These are phyloP conservation scores for Paraphoma sp. DNA, from an alignment of 2,329 filamentous ascomycete species.

Conservation along the genomic window DNA sequence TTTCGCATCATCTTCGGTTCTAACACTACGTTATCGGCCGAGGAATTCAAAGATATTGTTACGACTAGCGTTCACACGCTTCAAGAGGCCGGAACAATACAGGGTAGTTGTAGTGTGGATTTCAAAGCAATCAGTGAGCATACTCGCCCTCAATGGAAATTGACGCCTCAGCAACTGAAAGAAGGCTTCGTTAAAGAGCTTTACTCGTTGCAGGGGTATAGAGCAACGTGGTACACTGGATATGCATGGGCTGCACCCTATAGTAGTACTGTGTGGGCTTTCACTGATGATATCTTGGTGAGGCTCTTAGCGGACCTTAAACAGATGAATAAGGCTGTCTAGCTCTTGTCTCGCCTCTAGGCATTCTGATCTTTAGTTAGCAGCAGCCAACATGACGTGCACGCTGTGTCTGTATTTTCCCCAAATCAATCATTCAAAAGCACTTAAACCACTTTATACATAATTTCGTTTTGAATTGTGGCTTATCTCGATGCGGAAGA, in stretches of 20 bases:
- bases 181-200: slow-evolving; percentile 28
- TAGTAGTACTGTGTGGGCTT: slow-evolving; percentile 28
- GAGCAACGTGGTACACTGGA: slow-evolving; percentile 27
- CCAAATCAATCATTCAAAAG: too few relatives aligned
- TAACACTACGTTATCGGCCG: slow-evolving; percentile 13
- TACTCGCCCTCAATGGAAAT: slow-evolving; percentile 18
- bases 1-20: slow-evolving; percentile 25
- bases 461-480: too few relatives aligned
- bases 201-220: slow-evolving; percentile 26
- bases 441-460: too few relatives aligned
- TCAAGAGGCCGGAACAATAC: slow-evolving; percentile 9
- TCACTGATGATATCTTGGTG: slow-evolving; percentile 23
- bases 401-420: not conserved
- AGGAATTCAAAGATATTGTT: slow-evolving; percentile 11
- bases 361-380: not conserved
- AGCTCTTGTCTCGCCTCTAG: not conserved
- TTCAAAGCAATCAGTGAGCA: slow-evolving; percentile 22
- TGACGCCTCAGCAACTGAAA: slow-evolving; percentile 10
- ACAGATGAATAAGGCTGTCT: not conserved
- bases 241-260: slow-evolving; percentile 24
- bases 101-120: slow-evolving; percentile 12
- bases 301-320: slow-evolving; percentile 14
- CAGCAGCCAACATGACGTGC: not conserved
- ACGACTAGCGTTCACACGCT: slow-evolving; percentile 7
- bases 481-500: not conserved